These are phyloP conservation scores for Zygosaccharomyces sapae DNA, from an alignment of 1,139 yeast species.

Conservation along the genomic window DNA sequence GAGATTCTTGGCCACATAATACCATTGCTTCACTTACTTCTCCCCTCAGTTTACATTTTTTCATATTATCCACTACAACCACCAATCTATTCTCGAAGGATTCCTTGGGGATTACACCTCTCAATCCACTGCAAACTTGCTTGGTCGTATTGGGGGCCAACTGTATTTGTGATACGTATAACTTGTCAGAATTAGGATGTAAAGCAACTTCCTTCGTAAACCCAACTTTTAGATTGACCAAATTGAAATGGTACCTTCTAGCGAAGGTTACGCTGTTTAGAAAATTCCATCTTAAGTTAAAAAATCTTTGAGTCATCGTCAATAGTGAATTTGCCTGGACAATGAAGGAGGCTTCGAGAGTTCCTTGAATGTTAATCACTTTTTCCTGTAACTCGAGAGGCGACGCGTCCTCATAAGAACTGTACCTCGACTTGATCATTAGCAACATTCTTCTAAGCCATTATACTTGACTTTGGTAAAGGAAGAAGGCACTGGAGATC, in stretches of 20 bases:
- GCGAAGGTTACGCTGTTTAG: background rate
- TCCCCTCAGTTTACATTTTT: constrained; percentile 26
- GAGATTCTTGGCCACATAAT: constrained; percentile 21
- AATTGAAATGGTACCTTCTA: constrained; percentile 14
- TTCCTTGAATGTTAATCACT: background rate
- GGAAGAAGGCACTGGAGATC: no score
- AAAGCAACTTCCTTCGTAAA: constrained; percentile 12
- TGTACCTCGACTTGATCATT: background rate
- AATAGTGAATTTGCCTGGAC: background rate
- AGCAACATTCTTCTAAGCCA: no score
- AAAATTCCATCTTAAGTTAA: background rate
- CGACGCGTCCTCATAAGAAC: background rate
- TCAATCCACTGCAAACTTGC: constrained; percentile 26
- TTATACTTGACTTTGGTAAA: no score
- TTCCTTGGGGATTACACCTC: constrained; percentile 14
- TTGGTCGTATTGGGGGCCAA: constrained; percentile 9
- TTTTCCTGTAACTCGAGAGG: background rate
- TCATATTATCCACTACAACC: constrained; percentile 24
- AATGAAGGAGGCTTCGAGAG: background rate
- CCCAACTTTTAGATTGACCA: constrained; percentile 21
- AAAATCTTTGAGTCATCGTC: background rate
- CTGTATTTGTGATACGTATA: constrained; percentile 22
- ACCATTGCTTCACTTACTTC: constrained; percentile 26
- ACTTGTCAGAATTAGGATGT: constrained; percentile 24
- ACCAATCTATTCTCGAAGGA: constrained; percentile 16